Evolutionary conservation across 2,329 filamentous ascomycete genomes (phyloP).

Genomic region (Ceratocystis harringtonii): DNA sequence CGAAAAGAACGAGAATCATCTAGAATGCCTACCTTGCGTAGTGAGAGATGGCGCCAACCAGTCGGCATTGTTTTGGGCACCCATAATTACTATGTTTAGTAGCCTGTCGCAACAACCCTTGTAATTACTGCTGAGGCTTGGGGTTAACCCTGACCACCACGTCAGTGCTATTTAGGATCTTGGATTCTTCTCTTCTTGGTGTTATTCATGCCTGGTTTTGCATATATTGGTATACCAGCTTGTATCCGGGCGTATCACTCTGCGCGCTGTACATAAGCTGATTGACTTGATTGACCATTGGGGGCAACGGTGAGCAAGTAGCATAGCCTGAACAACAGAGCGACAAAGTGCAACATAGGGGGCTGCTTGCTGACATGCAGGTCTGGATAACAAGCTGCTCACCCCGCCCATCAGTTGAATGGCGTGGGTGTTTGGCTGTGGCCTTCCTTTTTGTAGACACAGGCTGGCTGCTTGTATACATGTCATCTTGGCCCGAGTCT

Average conservation of each 20-base stretch:
- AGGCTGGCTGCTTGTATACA: not conserved
- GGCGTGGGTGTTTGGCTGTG: not conserved
- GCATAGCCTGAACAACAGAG: not conserved
- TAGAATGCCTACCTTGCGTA: too few species aligned
- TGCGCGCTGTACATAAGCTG: not conserved
- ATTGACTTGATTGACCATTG: not conserved
- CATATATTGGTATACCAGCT: not conserved
- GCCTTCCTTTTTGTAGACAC: not conserved
- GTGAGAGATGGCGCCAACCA: too few species aligned
- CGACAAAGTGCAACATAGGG: not conserved
- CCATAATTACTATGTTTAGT: too few species aligned
- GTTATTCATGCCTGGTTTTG: not conserved
- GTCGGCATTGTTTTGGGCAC: too few species aligned
- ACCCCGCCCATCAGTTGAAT: not conserved
- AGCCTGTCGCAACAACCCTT: too few species aligned
- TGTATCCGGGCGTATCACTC: not conserved
- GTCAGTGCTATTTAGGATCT: too few species aligned
- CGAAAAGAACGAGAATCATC: not conserved
- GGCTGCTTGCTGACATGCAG: constrained; percentile 2
- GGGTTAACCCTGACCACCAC: too few species aligned
- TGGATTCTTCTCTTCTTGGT: too few species aligned
- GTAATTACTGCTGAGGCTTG: too few species aligned
- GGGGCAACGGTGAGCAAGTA: not conserved
- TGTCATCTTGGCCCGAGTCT: not conserved
- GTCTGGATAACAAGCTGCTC: not conserved